These are phyloP conservation scores for Lenwebbia sp. DNA, from an alignment of 345 rosid species.

Conservation along the genomic window DNA sequence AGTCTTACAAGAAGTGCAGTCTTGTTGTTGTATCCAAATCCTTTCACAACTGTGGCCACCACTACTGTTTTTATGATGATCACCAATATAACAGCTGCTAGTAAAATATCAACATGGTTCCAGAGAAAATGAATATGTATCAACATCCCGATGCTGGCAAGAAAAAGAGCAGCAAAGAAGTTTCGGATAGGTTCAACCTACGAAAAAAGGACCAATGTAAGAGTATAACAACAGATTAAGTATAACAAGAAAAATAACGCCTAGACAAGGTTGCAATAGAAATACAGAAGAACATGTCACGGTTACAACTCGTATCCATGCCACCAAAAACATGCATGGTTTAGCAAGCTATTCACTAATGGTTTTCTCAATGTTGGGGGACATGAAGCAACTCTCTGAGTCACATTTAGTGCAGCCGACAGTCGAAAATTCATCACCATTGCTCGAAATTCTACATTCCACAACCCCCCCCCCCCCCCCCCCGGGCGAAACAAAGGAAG, in stretches of 20 bases:
- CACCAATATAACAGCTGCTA: constrained; percentile 78
- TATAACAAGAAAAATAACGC: not conserved
- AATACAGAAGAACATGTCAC: not conserved
- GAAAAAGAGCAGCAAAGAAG: constrained; percentile 88
- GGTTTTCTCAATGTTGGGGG: not conserved
- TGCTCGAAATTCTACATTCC: not conserved
- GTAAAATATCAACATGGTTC: constrained; percentile 82
- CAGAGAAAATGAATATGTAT: constrained; percentile 86
- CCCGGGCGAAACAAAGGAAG: not conserved
- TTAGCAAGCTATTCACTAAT: not conserved
- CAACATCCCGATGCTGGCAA: constrained; percentile 91
- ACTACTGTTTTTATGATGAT: constrained; percentile 63
- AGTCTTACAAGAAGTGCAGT: constrained; percentile 72
- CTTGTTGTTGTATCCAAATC: constrained; percentile 85
- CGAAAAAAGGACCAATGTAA: constrained; percentile 3
- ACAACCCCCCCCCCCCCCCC: not conserved
- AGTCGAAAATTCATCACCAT: not conserved
- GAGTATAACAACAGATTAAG: not conserved
- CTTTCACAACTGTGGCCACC: constrained; percentile 60
- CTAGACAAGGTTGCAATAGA: not conserved
- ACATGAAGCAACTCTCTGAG: not conserved
- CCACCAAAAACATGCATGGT: not conserved
- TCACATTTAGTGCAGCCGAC: not conserved
- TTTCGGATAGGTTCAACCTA: constrained; percentile 94
- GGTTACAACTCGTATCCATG: not conserved